These are phyloP conservation scores for Luffa aegyptiaca DNA, from an alignment of 306 rosid species.

Conservation along the genomic window DNA sequence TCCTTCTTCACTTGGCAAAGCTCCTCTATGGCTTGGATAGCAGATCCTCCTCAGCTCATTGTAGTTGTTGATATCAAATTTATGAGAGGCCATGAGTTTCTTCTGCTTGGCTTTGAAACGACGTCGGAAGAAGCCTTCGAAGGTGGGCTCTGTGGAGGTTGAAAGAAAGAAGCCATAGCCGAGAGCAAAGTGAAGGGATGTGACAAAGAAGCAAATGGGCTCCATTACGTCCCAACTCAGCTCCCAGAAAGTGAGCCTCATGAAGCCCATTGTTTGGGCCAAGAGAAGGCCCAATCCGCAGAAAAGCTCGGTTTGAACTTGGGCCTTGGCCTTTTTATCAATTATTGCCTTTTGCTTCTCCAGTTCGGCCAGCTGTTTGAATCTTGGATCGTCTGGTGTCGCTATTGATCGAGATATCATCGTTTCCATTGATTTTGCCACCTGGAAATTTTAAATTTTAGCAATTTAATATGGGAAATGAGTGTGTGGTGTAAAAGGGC, in stretches of 20 bases:
- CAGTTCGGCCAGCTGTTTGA: conserved; percentile 35
- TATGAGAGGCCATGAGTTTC: conserved; percentile 38
- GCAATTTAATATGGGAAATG: too few relatives aligned
- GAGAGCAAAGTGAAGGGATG: conserved; percentile 40
- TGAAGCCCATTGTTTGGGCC: conserved; percentile 48
- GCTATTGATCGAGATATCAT: conserved; percentile 38
- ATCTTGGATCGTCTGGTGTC: conserved; percentile 46
- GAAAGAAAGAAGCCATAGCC: conserved; percentile 52
- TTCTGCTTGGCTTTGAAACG: conserved; percentile 44
- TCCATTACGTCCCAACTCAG: conserved; percentile 97
- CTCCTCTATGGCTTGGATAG: conserved; percentile 11
- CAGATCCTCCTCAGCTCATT: conserved; percentile 37
- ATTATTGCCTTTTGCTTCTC: conserved; percentile 39
- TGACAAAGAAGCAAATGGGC: conserved; percentile 76
- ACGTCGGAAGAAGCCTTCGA: conserved; percentile 49
- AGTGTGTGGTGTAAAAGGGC: too few relatives aligned
- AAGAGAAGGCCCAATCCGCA: conserved; percentile 50
- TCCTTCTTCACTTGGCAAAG: background rate
- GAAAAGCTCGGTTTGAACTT: conserved; percentile 42
- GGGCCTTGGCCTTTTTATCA: conserved; percentile 46
- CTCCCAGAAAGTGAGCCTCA: conserved; percentile 93
- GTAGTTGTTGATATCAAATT: conserved; percentile 40
- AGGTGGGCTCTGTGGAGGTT: conserved; percentile 65
- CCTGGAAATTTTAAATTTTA: conserved; percentile 18
- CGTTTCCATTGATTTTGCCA: conserved; percentile 49